Evolutionary conservation across 1,139 yeast genomes (phyloP).

Genomic region (Yamadazyma pseudoaaseri): DNA sequence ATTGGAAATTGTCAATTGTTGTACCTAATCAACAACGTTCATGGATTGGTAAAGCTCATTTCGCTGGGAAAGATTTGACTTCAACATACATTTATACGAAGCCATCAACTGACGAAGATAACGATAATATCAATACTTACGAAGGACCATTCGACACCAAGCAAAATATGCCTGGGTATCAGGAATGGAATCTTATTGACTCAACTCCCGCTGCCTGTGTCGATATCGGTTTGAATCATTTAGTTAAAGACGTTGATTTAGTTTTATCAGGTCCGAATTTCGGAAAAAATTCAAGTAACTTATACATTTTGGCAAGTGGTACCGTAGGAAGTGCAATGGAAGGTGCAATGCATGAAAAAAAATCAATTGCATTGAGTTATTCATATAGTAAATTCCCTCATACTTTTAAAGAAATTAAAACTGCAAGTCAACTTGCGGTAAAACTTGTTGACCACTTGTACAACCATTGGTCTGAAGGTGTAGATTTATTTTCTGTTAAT

Average conservation of each 20-base stretch:
- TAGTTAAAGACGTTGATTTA: slow-evolving; percentile 60
- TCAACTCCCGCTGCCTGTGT: slow-evolving; percentile 97
- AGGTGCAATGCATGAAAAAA: slow-evolving; percentile 76
- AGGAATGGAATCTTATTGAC: slow-evolving; percentile 84
- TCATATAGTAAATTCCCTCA: slow-evolving; percentile 65
- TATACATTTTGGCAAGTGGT: slow-evolving; percentile 90
- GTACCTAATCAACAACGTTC: slow-evolving; percentile 82
- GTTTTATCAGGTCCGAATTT: slow-evolving; percentile 94
- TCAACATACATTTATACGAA: slow-evolving; percentile 65
- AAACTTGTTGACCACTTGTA: slow-evolving; percentile 59
- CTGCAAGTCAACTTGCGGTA: slow-evolving; percentile 70
- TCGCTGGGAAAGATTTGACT: slow-evolving; percentile 76
- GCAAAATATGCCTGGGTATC: slow-evolving; percentile 29
- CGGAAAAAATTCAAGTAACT: slow-evolving; percentile 89
- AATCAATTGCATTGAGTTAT: slow-evolving; percentile 78
- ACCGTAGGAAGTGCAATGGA: slow-evolving; percentile 98
- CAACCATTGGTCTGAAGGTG: slow-evolving; percentile 35
- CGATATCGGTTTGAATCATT: slow-evolving; percentile 82
- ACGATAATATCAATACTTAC: slow-evolving; percentile 41
- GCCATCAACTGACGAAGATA: slow-evolving; percentile 27
- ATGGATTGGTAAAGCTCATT: slow-evolving; percentile 97
- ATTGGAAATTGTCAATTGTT: slow-evolving; percentile 84
- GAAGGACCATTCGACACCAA: slow-evolving; percentile 69
- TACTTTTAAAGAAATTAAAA: slow-evolving; percentile 50
- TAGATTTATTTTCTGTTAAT: slow-evolving; percentile 80